Evolutionary conservation across 1,284 basidiomycete species (phyloP).

Genomic region (Microbotryum intermedium): DNA sequence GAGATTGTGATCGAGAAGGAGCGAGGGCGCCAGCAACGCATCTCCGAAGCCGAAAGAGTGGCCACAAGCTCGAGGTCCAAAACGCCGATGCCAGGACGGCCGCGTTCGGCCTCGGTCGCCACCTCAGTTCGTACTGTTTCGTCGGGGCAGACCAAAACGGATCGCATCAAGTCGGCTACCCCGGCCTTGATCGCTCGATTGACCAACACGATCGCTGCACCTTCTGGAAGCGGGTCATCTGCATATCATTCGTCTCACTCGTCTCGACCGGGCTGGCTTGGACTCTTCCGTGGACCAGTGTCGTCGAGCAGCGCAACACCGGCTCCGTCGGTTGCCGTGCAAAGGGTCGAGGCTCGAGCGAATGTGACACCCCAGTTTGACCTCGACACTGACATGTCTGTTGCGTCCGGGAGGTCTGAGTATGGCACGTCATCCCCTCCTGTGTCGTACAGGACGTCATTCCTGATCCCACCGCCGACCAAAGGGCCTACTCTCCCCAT

Average conservation of each 20-base stretch:
- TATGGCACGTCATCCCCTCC: neutral
- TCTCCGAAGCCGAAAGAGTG: neutral
- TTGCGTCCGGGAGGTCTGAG: neutral
- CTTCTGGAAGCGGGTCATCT: neutral
- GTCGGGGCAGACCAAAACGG: neutral
- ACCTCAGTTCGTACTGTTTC: conserved; percentile 6
- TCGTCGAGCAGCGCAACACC: neutral
- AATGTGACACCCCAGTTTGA: conserved; percentile 11
- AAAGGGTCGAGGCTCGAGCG: conserved; percentile 21
- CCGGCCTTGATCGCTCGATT: conserved; percentile 26
- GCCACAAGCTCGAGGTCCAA: neutral
- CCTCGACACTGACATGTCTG: conserved; percentile 1
- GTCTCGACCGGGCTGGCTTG: conserved; percentile 18
- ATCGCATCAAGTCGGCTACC: conserved; percentile 11
- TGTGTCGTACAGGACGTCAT: neutral
- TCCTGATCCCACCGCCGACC: neutral
- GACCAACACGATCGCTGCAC: neutral
- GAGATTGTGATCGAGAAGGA: neutral
- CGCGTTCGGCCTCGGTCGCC: conserved; percentile 1
- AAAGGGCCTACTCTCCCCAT: conserved; percentile 18
- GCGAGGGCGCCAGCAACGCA: neutral
- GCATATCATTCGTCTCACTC: neutral
- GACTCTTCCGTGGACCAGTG: conserved; percentile 10
- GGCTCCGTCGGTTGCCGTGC: conserved; percentile 19
- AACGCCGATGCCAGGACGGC: conserved; percentile 1